Percentiles rank a stretch among this genome's conserved stretches.
These are phyloP conservation scores for Hawksworthiomyces lignivorus DNA, from an alignment of 2,329 filamentous ascomycete genomes.

Conservation along the genomic window DNA sequence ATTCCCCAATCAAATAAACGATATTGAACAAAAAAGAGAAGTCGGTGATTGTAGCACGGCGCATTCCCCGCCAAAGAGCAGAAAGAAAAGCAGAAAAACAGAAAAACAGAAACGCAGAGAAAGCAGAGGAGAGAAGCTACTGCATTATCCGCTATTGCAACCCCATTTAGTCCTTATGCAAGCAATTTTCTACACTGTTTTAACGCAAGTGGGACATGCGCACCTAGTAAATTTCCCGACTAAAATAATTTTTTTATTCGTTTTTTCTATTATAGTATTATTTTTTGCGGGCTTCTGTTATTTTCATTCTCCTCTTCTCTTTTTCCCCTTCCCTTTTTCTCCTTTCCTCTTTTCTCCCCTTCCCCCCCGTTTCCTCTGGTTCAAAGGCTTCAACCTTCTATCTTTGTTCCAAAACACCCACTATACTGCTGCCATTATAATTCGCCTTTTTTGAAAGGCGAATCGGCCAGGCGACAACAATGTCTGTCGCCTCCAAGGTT, in stretches of 20 bases:
- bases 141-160: no score
- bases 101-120: no score
- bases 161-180: no score
- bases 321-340: conserved; percentile 13
- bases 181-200: conserved; percentile 2
- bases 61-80: no score
- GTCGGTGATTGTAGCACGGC: no score
- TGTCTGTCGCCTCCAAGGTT: conserved; percentile 57
- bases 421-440: conserved; percentile 18
- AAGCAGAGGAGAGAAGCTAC: not conserved
- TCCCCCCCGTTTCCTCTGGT: not conserved
- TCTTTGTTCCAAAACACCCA: conserved; percentile 6
- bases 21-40: no score
- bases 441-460: conserved; percentile 44
- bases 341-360: conserved; percentile 5
- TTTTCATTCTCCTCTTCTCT: conserved; percentile 14
- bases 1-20: no score
- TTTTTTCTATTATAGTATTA: conserved; percentile 13
- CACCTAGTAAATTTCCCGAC: conserved; percentile 9
- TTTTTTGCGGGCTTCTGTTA: conserved; percentile 8
- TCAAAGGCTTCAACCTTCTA: not conserved
- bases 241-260: conserved; percentile 10
- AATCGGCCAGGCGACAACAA: conserved; percentile 48
- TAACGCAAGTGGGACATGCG: conserved; percentile 7
- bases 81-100: no score